Evolutionary conservation across 2,329 filamentous ascomycete species (phyloP).

Genomic region (Fusarium sp.): DNA sequence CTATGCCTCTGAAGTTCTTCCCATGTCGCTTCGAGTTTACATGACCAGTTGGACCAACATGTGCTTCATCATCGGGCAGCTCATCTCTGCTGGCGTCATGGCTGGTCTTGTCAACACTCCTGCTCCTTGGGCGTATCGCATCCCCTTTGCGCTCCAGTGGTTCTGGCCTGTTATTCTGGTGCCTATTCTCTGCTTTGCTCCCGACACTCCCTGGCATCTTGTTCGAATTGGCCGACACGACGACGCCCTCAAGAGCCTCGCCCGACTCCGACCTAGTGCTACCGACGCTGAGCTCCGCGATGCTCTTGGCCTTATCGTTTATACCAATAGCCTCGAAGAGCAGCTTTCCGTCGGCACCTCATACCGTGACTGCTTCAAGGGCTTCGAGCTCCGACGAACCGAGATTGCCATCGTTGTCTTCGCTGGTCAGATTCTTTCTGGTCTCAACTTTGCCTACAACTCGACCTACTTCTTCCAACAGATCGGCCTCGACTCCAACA

Average conservation of each 20-base stretch:
- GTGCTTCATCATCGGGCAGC: slow-evolving; percentile 59
- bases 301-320: slow-evolving; percentile 53
- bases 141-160: slow-evolving; percentile 62
- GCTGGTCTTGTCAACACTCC: slow-evolving; percentile 42
- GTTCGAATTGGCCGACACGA: slow-evolving; percentile 50
- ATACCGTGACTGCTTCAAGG: slow-evolving; percentile 58
- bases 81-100: slow-evolving; percentile 52
- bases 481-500: slow-evolving; percentile 45
- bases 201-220: slow-evolving; percentile 59
- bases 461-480: slow-evolving; percentile 56
- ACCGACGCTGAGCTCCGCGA: slow-evolving; percentile 48
- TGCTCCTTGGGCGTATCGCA: slow-evolving; percentile 57
- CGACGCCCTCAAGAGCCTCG: slow-evolving; percentile 49
- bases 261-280: slow-evolving; percentile 44
- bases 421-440: slow-evolving; percentile 51
- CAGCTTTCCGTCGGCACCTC: slow-evolving; percentile 50
- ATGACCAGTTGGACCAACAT: slow-evolving; percentile 60
- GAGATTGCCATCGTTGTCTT: slow-evolving; percentile 51
- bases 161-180: slow-evolving; percentile 57
- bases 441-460: slow-evolving; percentile 52
- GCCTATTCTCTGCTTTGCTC: slow-evolving; percentile 53
- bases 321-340: slow-evolving; percentile 55
- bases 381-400: slow-evolving; percentile 53
- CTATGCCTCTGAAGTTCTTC: slow-evolving; percentile 58
- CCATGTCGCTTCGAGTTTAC: slow-evolving; percentile 54